Base-by-base conservation (phyloP, 441 rosid species). In the Gossypium lobatum region DNA sequence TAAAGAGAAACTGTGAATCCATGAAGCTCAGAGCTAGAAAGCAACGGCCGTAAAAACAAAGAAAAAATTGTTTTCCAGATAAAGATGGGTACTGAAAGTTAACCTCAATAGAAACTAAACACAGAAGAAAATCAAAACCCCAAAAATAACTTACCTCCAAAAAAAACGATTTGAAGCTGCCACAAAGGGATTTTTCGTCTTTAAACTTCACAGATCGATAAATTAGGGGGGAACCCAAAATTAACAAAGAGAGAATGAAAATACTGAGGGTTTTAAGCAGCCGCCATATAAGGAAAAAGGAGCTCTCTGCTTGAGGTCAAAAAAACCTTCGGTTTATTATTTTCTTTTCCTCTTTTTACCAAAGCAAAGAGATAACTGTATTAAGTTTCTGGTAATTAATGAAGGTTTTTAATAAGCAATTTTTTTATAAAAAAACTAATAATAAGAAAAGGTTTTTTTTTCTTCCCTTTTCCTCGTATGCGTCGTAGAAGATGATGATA, bases 181-280 rank as follows among this genome's bases (percentile, higher is more conserved):
- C 48, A 7, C 23, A 48, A 46, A 67, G 3, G 11, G 42, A 67
- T 42, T 16, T 64, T 18, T 42, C 17, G 16, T 6, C 72, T 26
- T 16, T 4, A 10, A 50, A 26, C 45, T 68, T 60, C 13, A 25
- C 3, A 31, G 26, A 65, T 42, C 10, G 11, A 45, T 20, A 21
- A 65, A 11, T 42, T 45, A 20, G 45, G 17, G 28, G 7, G 6
- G 3, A 64, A 6, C n/a, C 62, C 31, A 70, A 14, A 59, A 45
- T 14, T 28, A 34, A 52, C 60, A 48, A n/a, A 46, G 42, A 45
- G 23, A 64, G 10, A 37, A 28, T 4, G 10, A 18, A 64, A 17
- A 70, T 57, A 55, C 31, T 75, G 25, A 69, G 55, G 20, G 78
- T 10, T 65, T 85, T 54, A 81, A 67, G 76, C 79, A 72, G 80